Conservation (phyloP, 1,284 basidiomycete genomes). For the Sphaerobolus stellatus region DNA sequence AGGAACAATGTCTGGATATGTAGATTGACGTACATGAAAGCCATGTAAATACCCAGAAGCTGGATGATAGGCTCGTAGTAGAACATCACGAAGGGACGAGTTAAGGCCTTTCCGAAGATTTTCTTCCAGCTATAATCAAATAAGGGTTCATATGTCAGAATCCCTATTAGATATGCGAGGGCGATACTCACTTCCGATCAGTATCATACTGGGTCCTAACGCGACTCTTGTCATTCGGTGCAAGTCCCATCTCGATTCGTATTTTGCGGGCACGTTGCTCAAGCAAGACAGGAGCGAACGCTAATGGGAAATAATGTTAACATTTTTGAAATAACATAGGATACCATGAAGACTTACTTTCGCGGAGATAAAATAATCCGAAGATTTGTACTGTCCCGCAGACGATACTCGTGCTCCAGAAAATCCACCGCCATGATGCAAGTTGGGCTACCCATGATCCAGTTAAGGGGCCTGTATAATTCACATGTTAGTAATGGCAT, state of each 20-base stretch:
- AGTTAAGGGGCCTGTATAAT: slow-evolving; percentile 47
- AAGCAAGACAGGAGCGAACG: slow-evolving; percentile 62
- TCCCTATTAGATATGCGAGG: background rate
- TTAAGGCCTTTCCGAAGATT: slow-evolving; percentile 38
- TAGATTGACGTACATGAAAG: slow-evolving; percentile 52
- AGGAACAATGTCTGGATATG: slow-evolving; percentile 21
- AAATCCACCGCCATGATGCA: slow-evolving; percentile 70
- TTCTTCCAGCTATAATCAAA: slow-evolving; percentile 32
- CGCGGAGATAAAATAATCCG: slow-evolving; percentile 59
- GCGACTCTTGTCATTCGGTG: slow-evolving; percentile 41
- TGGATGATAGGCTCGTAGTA: slow-evolving; percentile 46
- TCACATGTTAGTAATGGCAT: background rate
- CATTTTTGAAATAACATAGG: background rate
- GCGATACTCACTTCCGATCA: slow-evolving; percentile 40
- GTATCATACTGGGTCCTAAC: slow-evolving; percentile 49
- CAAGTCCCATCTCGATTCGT: slow-evolving; percentile 41
- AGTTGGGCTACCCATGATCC: slow-evolving; percentile 52
- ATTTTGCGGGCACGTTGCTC: slow-evolving; percentile 56
- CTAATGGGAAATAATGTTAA: slow-evolving; percentile 31
- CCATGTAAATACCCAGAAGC: slow-evolving; percentile 47
- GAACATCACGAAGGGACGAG: slow-evolving; percentile 48
- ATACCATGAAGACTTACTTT: slow-evolving; percentile 44
- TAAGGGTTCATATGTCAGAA: slow-evolving; percentile 6
- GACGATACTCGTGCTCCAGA: slow-evolving; percentile 60
- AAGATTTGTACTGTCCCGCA: slow-evolving; percentile 49